Base-by-base conservation (phyloP, 106 monocot genomes). In the Xerophyta viscosa region DNA sequence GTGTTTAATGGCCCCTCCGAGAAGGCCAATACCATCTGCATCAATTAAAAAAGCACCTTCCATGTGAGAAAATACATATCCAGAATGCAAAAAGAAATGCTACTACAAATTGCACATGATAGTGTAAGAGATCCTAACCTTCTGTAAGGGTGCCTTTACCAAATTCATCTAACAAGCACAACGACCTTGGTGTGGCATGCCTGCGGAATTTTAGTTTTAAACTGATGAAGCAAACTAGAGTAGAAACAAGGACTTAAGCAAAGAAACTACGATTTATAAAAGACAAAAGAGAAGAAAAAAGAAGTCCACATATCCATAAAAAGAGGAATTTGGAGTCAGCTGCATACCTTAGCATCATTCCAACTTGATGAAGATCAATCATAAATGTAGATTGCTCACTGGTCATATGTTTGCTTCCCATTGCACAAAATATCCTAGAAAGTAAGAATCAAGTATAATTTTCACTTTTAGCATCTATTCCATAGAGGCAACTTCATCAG, bases 321-420 rank as follows among this genome's bases (percentile, higher is more conserved):
- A 27, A 28, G 15, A 21, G 26, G 12, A 27, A 10, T 4, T 14
- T 28, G 26, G 3, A 10, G 42, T 7, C 42, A 33, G 5, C 15
- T 17, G 25, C 21, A 14, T 57, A 94, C 93, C 88, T 82, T 53
- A 89, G 82, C 96, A 98, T 98, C 79, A 77, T 78, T 24, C 85
- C 96, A 26, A 89, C 86, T 89, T 98, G 96, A 82, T 98, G 96
- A 69, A 98, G 87, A 71, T 98, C 96, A 50, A 98, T 66, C 96
- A 89, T 89, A 57, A 98, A 98, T 53, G 96, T 82, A 52, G 96
- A 98, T 58, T 89, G 89, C 42, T 86, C 89, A 27, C 73, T 55
- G 37, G 85, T 89, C 74, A 79, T 84, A 24, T 71, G 60, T 46
- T 86, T 98, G 62, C 78, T 81, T 46, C 89, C 96, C 78, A 77